These are phyloP conservation scores for Colletotrichum costaricense DNA, from an alignment of 2,329 filamentous ascomycete species.

Conservation along the genomic window DNA sequence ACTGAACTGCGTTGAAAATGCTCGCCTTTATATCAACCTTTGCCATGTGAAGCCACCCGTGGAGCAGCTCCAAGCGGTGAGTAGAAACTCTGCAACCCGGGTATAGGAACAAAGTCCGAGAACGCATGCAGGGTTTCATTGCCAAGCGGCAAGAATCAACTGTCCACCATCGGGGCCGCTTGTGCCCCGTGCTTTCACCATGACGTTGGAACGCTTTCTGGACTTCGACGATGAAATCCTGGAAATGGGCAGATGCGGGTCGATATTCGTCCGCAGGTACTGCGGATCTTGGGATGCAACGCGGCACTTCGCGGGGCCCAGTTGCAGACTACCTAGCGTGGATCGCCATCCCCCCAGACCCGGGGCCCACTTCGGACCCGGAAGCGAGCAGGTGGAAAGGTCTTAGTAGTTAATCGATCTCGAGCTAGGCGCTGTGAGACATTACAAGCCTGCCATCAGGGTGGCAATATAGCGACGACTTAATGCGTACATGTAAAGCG, in stretches of 20 bases:
- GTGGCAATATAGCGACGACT: neutral
- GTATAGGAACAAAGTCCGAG: constrained; percentile 11
- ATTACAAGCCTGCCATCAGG: neutral
- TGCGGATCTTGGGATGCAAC: neutral
- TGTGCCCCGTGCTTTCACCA: neutral
- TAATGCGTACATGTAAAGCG: neutral
- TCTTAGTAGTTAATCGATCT: neutral
- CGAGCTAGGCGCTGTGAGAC: neutral
- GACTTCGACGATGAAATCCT: neutral
- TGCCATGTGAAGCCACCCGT: neutral
- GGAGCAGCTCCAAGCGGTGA: neutral
- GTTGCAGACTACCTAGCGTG: neutral
- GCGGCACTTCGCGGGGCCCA: neutral
- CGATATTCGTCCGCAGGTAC: neutral
- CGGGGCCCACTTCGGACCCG: neutral
- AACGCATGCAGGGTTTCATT: constrained; percentile 2
- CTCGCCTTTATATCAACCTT: constrained; percentile 17
- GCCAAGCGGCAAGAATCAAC: neutral
- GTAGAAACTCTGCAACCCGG: neutral
- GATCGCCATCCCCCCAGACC: neutral
- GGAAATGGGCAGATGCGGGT: neutral
- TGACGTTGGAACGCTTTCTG: neutral
- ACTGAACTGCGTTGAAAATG: neutral
- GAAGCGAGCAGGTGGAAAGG: neutral
- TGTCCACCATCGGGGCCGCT: neutral